Evolutionary conservation across 805 yeast genomes (phyloP).

Genomic region (Jamesozyma gamospora): DNA sequence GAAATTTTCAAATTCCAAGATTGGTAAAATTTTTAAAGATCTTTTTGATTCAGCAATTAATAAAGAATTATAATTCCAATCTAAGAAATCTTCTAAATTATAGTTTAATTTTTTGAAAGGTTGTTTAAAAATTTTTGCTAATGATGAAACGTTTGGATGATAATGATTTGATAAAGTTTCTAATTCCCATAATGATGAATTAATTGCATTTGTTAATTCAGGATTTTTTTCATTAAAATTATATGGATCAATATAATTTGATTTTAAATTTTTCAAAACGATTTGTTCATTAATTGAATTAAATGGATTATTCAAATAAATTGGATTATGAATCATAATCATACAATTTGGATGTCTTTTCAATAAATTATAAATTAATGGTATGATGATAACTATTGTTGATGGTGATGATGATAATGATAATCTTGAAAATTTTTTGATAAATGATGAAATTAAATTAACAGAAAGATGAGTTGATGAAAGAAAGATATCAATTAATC

Average conservation of each 20-base stretch:
- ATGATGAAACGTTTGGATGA: slow-evolving; percentile 90
- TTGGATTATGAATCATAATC: slow-evolving; percentile 61
- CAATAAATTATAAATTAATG: slow-evolving; percentile 82
- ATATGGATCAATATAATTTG: slow-evolving; percentile 52
- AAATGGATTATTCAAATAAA: slow-evolving; percentile 21
- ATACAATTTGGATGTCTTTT: slow-evolving; percentile 92
- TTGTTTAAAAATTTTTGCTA: slow-evolving; percentile 80
- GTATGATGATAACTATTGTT: slow-evolving; percentile 77
- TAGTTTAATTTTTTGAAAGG: slow-evolving; percentile 83
- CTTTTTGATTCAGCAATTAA: slow-evolving; percentile 55
- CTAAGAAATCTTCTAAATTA: slow-evolving; percentile 88
- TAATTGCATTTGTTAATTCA: slow-evolving; percentile 63
- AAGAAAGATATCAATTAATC: slow-evolving; percentile 77
- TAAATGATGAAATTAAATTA: slow-evolving; percentile 75
- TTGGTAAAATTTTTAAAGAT: slow-evolving; percentile 60
- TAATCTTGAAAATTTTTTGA: slow-evolving; percentile 69
- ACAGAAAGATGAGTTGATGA: slow-evolving; percentile 83
- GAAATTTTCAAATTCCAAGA: slow-evolving; percentile 56
- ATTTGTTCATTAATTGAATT: slow-evolving; percentile 22
- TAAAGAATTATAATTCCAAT: slow-evolving; percentile 70
- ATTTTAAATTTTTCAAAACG: slow-evolving; percentile 10
- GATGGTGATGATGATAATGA: slow-evolving; percentile 75
- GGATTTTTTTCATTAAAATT: slow-evolving; percentile 61
- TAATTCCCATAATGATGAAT: slow-evolving; percentile 87
- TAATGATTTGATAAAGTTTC: slow-evolving; percentile 73